These are phyloP conservation scores for Alternaria triticimaculans DNA, from an alignment of 2,329 filamentous ascomycete genomes.

Conservation along the genomic window DNA sequence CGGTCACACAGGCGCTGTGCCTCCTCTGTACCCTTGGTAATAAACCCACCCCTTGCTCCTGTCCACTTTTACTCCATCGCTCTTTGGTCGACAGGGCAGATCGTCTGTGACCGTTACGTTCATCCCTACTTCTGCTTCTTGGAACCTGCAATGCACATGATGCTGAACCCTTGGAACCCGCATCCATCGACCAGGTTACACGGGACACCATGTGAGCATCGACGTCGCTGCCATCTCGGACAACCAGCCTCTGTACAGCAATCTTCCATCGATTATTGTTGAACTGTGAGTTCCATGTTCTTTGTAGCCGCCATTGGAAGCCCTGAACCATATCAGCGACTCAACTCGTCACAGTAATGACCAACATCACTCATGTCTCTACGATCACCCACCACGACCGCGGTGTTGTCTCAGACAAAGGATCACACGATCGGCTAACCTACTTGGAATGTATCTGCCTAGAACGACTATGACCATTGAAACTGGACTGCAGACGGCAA, in stretches of 20 bases:
- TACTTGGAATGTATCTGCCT: not conserved
- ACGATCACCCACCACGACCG: not conserved
- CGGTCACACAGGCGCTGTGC: constrained; percentile 1
- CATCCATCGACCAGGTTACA: constrained; percentile 3
- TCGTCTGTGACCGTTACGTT: constrained; percentile 4
- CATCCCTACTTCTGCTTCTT: not conserved
- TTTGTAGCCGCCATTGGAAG: not conserved
- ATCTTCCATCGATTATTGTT: not conserved
- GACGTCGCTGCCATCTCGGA: not conserved
- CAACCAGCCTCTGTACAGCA: not conserved
- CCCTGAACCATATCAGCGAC: not conserved
- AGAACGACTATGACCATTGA: constrained; percentile 10
- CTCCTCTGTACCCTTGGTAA: not conserved
- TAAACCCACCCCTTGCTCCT: constrained; percentile 3
- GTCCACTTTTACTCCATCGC: not conserved
- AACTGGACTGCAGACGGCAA: not conserved
- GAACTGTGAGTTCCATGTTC: not conserved
- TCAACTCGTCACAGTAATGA: not conserved
- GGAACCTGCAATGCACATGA: constrained; percentile 3
- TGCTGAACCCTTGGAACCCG: not conserved
- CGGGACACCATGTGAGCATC: constrained; percentile 1
- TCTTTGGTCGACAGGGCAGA: not conserved
- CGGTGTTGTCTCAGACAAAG: constrained; percentile 21
- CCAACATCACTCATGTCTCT: not conserved
- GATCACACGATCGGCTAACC: constrained; percentile 24